Conservation (phyloP, 2,329 filamentous ascomycete genomes). For the Stemphylium beticola region DNA sequence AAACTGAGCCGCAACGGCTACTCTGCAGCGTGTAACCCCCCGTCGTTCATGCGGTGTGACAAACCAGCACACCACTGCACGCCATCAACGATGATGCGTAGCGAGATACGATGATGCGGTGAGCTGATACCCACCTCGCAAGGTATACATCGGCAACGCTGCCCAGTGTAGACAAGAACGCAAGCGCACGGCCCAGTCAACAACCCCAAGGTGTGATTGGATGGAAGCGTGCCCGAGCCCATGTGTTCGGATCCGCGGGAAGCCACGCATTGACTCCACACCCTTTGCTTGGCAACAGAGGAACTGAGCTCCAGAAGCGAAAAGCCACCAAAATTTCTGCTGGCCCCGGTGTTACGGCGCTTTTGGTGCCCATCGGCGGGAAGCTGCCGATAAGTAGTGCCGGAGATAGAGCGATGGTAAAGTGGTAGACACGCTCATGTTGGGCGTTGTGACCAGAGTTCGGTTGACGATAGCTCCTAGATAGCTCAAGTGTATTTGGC, state of each 20-base stretch:
- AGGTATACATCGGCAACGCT: conserved; percentile 7
- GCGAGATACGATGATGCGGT: conserved; percentile 11
- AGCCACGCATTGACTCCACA: conserved; percentile 14
- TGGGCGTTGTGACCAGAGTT: conserved; percentile 5
- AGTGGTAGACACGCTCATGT: conserved; percentile 1
- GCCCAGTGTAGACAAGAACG: conserved; percentile 5
- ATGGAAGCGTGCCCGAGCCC: conserved; percentile 10
- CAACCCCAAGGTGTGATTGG: conserved; percentile 8
- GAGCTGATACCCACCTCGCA: conserved; percentile 10
- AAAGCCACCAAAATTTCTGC: conserved; percentile 14
- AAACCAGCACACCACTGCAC: conserved; percentile 6
- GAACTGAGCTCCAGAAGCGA: background rate
- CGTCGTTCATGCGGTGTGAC: conserved; percentile 18
- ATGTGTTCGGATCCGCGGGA: conserved; percentile 18
- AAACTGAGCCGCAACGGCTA: background rate
- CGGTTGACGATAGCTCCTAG: conserved; percentile 1
- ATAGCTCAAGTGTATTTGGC: conserved; percentile 12
- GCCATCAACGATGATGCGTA: conserved; percentile 1
- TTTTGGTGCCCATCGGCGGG: background rate
- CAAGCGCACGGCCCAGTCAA: background rate
- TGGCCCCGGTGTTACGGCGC: conserved; percentile 15
- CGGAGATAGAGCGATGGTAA: conserved; percentile 6
- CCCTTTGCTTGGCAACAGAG: conserved; percentile 4
- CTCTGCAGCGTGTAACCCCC: background rate
- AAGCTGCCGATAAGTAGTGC: conserved; percentile 2